These are phyloP conservation scores for Spatholobus suberectus DNA, from an alignment of 306 rosid genomes.

Conservation along the genomic window DNA sequence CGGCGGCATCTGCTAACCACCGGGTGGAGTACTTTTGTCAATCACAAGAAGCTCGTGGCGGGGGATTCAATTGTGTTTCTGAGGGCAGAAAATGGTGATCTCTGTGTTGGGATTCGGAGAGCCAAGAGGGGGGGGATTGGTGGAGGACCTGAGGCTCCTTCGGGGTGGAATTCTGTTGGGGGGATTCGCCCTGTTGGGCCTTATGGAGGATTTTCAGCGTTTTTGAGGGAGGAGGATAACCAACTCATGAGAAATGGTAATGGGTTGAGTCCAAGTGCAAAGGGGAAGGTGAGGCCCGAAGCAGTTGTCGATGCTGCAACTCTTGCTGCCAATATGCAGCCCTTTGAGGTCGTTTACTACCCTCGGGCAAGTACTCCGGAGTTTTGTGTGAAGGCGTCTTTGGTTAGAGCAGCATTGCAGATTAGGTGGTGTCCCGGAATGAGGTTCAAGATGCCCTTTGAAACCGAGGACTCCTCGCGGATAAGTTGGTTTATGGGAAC, in stretches of 20 bases:
- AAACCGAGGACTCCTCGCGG: slow-evolving; percentile 81
- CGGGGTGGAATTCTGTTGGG: slow-evolving; percentile 70
- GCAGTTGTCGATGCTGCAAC: slow-evolving; percentile 73
- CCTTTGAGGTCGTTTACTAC: slow-evolving; percentile 81
- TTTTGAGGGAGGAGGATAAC: slow-evolving; percentile 58
- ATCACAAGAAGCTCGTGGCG: slow-evolving; percentile 78
- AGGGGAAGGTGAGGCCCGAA: slow-evolving; percentile 70
- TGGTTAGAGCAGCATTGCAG: slow-evolving; percentile 64
- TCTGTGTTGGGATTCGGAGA: slow-evolving; percentile 77
- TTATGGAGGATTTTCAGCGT: slow-evolving; percentile 59
- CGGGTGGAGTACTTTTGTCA: slow-evolving; percentile 89
- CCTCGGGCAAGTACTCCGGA: slow-evolving; percentile 87
- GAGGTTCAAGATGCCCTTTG: slow-evolving; percentile 93
- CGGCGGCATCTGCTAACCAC: slow-evolving; percentile 90
- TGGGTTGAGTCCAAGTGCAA: slow-evolving; percentile 46
- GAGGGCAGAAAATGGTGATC: slow-evolving; percentile 73
- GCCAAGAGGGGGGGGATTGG: slow-evolving; percentile 68
- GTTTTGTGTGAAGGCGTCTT: slow-evolving; percentile 74
- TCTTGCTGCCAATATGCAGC: slow-evolving; percentile 62
- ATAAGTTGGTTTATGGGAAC: slow-evolving; percentile 83
- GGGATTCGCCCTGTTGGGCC: slow-evolving; percentile 55
- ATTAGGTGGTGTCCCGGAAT: slow-evolving; percentile 80
- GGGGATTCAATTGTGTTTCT: slow-evolving; percentile 88
- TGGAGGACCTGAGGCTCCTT: slow-evolving; percentile 53
- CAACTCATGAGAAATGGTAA: slow-evolving; percentile 51